A percentile compares a stretch with the other conserved stretches of the same genome.
Conservation (phyloP, 129 eudicot genomes). For the Tagetes erecta region DNA sequence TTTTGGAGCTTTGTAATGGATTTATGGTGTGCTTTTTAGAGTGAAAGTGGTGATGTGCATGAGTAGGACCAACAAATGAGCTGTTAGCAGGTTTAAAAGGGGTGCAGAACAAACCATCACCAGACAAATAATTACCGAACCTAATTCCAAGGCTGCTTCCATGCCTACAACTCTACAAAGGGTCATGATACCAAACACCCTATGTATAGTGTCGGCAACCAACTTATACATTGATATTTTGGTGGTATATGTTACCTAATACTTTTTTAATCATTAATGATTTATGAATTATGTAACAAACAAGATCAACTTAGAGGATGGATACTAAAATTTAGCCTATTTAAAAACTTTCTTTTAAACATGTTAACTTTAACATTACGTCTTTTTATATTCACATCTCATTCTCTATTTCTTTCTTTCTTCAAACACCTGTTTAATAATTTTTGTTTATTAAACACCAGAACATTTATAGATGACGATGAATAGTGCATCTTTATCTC, state of each 20-base stretch:
- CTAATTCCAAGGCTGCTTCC: constrained; percentile 41
- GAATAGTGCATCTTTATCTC: too few species aligned
- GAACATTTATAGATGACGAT: too few species aligned
- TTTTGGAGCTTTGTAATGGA: not conserved
- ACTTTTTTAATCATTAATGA: not conserved
- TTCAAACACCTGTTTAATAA: too few species aligned
- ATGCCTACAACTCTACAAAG: constrained; percentile 29
- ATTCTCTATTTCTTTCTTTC: too few species aligned
- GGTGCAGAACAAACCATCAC: constrained; percentile 28
- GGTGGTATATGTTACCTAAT: not conserved
- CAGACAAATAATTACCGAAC: constrained; percentile 38
- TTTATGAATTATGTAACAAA: not conserved
- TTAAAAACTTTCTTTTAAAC: too few species aligned
- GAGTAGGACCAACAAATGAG: constrained; percentile 39
- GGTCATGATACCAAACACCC: constrained; percentile 25
- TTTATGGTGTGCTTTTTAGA: constrained; percentile 20
- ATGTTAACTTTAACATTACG: too few species aligned
- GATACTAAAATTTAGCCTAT: not conserved
- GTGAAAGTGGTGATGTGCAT: constrained; percentile 30
- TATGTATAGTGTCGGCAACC: constrained; percentile 60
- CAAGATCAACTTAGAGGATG: not conserved
- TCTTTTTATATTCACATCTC: too few species aligned
- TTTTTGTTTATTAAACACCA: too few species aligned
- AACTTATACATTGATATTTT: not conserved
- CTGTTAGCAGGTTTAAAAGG: constrained; percentile 35